These are phyloP conservation scores for Chrysoporthe cubensis DNA, from an alignment of 2,329 filamentous ascomycete genomes.

Conservation along the genomic window DNA sequence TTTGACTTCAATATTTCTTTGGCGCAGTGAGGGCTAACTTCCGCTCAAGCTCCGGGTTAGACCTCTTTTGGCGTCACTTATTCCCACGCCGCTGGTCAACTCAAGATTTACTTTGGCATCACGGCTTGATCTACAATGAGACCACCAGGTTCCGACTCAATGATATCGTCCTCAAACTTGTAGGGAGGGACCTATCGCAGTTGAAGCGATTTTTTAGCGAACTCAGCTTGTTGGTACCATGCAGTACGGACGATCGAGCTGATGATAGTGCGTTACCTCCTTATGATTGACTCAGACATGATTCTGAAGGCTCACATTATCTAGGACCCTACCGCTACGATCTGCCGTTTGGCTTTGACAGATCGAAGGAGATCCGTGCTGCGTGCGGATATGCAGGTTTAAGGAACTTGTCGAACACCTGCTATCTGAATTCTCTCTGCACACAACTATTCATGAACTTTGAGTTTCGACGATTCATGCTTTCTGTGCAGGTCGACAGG, in stretches of 20 bases:
- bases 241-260: constrained; percentile 40
- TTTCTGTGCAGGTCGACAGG: constrained; percentile 64
- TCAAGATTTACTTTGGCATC: constrained; percentile 22
- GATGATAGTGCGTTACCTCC: constrained; percentile 44
- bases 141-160: constrained; percentile 34
- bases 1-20: neutral
- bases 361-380: constrained; percentile 70
- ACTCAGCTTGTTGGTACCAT: constrained; percentile 55
- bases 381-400: constrained; percentile 84
- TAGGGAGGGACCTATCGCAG: constrained; percentile 54
- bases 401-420: constrained; percentile 92
- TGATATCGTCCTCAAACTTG: constrained; percentile 61
- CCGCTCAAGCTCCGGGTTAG: constrained; percentile 42
- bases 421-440: constrained; percentile 93
- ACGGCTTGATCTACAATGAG: constrained; percentile 23
- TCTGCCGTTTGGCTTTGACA: constrained; percentile 65
- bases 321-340: constrained; percentile 61
- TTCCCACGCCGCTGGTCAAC: constrained; percentile 57
- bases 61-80: constrained; percentile 66
- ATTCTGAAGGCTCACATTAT: neutral
- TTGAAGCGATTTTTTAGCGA: constrained; percentile 56
- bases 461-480: constrained; percentile 82
- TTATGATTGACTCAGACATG: neutral
- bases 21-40: constrained; percentile 20
- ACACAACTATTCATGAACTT: constrained; percentile 97